Conservation (phyloP, 2,329 filamentous ascomycete genomes). For the Fusarium siculi region DNA sequence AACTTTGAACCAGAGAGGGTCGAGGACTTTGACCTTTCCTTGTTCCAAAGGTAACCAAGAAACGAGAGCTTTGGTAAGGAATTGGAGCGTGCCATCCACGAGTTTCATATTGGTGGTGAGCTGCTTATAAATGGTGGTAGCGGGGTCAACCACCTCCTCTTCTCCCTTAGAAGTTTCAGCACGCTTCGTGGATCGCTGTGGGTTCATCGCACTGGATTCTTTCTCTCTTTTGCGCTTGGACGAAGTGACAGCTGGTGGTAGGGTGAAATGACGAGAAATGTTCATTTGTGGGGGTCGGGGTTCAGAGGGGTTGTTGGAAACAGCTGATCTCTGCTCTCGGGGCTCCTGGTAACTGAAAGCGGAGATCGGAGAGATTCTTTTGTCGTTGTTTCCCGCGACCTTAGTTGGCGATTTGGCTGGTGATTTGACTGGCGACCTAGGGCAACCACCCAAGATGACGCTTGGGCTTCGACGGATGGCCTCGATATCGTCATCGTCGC, state of each 20-base stretch:
- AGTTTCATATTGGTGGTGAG: not conserved
- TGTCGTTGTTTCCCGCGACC: not conserved
- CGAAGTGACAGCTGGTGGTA: no score
- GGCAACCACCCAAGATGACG: not conserved
- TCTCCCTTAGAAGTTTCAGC: not conserved
- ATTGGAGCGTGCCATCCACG: not conserved
- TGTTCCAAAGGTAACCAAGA: not conserved
- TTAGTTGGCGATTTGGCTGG: not conserved
- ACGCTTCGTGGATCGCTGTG: not conserved
- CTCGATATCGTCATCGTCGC: not conserved
- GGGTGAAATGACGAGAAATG: not conserved
- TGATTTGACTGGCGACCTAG: not conserved
- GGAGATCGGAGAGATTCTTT: not conserved
- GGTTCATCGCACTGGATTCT: fast-evolving
- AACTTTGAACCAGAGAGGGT: slow-evolving; percentile 15
- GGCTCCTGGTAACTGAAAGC: fast-evolving
- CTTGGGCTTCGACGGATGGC: not conserved
- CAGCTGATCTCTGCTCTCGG: not conserved
- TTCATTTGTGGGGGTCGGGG: not conserved
- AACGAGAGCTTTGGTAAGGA: not conserved
- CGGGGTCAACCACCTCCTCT: not conserved
- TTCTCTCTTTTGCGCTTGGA: slow-evolving; percentile 9
- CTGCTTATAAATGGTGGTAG: not conserved
- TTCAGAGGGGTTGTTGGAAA: no score
- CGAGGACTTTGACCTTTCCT: not conserved